phyloP scores from a whole-genome alignment of 2,329 filamentous ascomycete genomes.

The Neopestalotiopsis sp. region DNA sequence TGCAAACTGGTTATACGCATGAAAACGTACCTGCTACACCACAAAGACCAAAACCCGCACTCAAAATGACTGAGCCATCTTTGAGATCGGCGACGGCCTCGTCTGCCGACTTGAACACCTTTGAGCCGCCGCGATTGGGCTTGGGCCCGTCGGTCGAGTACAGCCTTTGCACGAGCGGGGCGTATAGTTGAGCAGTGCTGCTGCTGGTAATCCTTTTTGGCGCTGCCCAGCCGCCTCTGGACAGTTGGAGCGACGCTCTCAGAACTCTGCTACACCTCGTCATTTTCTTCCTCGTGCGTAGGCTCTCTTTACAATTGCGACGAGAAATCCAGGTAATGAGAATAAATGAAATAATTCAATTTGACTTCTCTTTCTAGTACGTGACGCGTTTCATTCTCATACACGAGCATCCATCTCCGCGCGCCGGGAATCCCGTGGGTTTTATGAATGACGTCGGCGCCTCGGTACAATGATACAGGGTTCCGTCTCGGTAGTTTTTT shows the following conservation, averaged over 20 bases:
- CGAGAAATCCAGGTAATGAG: neutral
- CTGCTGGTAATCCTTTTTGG: neutral
- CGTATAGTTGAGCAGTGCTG: slow-evolving; percentile 24
- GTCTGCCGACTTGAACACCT: slow-evolving; percentile 62
- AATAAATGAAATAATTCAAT: neutral
- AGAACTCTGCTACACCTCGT: slow-evolving; percentile 28
- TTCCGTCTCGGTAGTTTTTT: neutral
- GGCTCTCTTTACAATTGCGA: neutral
- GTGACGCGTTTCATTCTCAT: neutral
- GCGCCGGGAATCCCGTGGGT: slow-evolving; percentile 3
- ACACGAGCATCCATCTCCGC: neutral
- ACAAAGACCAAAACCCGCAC: slow-evolving; percentile 82
- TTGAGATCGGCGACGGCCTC: slow-evolving; percentile 73
- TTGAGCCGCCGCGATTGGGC: slow-evolving; percentile 44
- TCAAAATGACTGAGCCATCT: slow-evolving; percentile 73
- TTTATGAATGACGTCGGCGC: slow-evolving; percentile 17
- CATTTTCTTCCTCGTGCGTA: slow-evolving; percentile 22
- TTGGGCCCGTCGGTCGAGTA: slow-evolving; percentile 28
- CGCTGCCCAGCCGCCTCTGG: slow-evolving; percentile 28
- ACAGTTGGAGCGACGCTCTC: slow-evolving; percentile 32
- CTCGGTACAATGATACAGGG: slow-evolving; percentile 6
- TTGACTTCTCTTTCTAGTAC: slow-evolving; percentile 3
- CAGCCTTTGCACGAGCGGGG: slow-evolving; percentile 23
- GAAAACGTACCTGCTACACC: slow-evolving; percentile 66
- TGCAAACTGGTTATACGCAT: neutral